Evolutionary conservation across 208 protist genomes (phyloP).

Genomic region (Endotrypanum monterogeii): DNA sequence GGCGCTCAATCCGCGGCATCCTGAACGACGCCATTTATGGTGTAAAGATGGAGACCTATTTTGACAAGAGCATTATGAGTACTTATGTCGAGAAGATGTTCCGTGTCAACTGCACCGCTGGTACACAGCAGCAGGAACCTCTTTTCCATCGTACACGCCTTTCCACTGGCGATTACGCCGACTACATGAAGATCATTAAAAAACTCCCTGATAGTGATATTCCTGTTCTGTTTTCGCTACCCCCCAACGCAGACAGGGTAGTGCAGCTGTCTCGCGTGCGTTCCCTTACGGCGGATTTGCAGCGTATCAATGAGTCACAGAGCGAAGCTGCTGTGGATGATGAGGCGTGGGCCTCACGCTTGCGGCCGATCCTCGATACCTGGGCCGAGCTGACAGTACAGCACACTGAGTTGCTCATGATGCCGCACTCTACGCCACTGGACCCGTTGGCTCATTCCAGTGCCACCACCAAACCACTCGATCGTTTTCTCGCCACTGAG

Average conservation of each 20-base stretch:
- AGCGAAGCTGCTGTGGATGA: constrained; percentile 72
- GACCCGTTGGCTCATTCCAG: constrained; percentile 7
- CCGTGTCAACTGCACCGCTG: constrained; percentile 57
- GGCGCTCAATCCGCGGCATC: constrained; percentile 93
- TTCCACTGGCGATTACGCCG: constrained; percentile 62
- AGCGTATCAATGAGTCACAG: constrained; percentile 74
- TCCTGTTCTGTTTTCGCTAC: constrained; percentile 93
- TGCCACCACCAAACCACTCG: constrained; percentile 63
- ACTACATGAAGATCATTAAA: constrained; percentile 81
- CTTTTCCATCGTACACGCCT: constrained; percentile 68
- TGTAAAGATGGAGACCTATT: constrained; percentile 95
- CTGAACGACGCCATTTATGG: constrained; percentile 96
- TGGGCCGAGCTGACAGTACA: constrained; percentile 81
- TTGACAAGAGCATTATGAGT: constrained; percentile 92
- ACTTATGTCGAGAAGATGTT: constrained; percentile 95
- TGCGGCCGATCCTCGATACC: constrained; percentile 85
- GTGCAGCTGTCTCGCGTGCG: constrained; percentile 85
- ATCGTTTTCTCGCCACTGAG: constrained; percentile 92
- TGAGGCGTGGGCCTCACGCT: constrained; percentile 81
- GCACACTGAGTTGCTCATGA: constrained; percentile 62
- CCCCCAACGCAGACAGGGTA: constrained; percentile 94
- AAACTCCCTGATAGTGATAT: constrained; percentile 92
- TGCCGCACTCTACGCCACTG: constrained; percentile 20
- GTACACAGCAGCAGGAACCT: constrained; percentile 53
- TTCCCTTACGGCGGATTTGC: constrained; percentile 78